Evolutionary conservation across 176 grass and related monocot species (phyloP), one percentile per base, ranked within the genome.

Genomic region (Oryza glumipatula): DNA sequence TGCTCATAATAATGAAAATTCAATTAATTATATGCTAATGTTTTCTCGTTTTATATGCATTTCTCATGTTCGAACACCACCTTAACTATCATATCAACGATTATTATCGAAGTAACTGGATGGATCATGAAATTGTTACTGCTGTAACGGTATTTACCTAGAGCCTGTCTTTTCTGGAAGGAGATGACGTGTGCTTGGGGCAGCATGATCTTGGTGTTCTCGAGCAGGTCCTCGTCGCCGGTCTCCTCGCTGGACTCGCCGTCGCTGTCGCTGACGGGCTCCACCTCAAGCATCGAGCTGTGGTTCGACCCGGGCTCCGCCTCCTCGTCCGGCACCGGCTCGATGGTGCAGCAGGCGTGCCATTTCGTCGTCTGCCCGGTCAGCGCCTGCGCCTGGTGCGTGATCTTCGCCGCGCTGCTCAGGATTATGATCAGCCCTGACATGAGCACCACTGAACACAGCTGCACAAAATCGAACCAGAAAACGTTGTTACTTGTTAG

Each of bases 301-400:
- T 74, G 77, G 64, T 84, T 80, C 11, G 82, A 76, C 32, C 51
- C 68, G 0, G 80, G 67, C 28, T 63, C 38, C 4, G n/a, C 24
- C 2, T 86, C 67, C 41, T 82, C 71, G 11, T 88, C 89, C 1
- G 69, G 6, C 1, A 23, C 81, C 7, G 80, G 86, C 45, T 89
- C 93, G 44, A 96, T 94, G 36, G 96, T 99, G 68, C 93, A 91
- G 70, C 96, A 99, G n/a, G 91, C 93, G 76, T 99, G 96, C 96
- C 96, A 96, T 76, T 99, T 99, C 48, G 96, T 87, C 56, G 91
- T 91, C 76, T 96, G 96, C 15, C 96, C 87, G 12, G 93, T 94
- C 13, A 99, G 88, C 3, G 96, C 83, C 74, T 96, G 93, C 3
- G 96, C 96, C 75, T 99, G 92, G 86, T 99, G 96, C 11, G 96